Percentiles rank a stretch among this genome's conserved stretches.
Evolutionary conservation across 768 basidiomycete species (phyloP).

Genomic region (Lentinula lateritia): DNA sequence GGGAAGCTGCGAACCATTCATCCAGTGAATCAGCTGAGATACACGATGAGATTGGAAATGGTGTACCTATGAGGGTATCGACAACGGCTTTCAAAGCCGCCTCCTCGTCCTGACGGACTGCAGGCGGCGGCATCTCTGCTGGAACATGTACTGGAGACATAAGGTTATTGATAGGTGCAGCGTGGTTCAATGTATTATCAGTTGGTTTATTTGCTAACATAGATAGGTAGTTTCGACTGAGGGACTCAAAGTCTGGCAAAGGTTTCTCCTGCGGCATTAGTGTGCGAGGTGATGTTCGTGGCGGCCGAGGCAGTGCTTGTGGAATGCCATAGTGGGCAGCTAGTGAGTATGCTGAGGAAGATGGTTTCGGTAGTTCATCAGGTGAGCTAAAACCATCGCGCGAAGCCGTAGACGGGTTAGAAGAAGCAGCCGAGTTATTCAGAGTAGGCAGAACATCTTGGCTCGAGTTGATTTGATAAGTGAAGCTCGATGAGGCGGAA

Average conservation of each 20-base stretch:
- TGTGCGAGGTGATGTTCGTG: constrained; percentile 48
- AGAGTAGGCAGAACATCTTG: constrained; percentile 44
- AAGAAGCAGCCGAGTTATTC: constrained; percentile 41
- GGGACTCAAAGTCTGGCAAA: constrained; percentile 38
- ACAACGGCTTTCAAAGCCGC: constrained; percentile 13
- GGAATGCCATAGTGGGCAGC: constrained; percentile 80
- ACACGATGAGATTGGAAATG: constrained; percentile 1
- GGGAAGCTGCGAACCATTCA: constrained; percentile 13
- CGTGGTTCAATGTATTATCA: constrained; percentile 21
- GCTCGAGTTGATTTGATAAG: constrained; percentile 25
- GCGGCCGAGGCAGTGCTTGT: constrained; percentile 61
- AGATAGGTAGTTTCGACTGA: constrained; percentile 60
- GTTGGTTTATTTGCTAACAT: constrained; percentile 56
- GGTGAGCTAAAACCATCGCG: constrained; percentile 53
- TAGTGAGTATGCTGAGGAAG: constrained; percentile 61
- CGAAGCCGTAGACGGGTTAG: constrained; percentile 28
- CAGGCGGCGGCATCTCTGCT: constrained; percentile 18
- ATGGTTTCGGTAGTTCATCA: constrained; percentile 51
- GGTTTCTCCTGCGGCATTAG: constrained; percentile 20
- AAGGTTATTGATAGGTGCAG: constrained; percentile 23
- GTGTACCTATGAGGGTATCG: constrained; percentile 12
- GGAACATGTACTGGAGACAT: constrained; percentile 18
- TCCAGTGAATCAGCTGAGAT: neutral
- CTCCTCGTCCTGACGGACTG: constrained; percentile 14
- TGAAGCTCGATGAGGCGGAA: constrained; percentile 35